A percentile compares a stretch with the other conserved stretches of the same genome.
Evolutionary conservation across 768 basidiomycete species (phyloP).

Genomic region (Mycena leptocephala): DNA sequence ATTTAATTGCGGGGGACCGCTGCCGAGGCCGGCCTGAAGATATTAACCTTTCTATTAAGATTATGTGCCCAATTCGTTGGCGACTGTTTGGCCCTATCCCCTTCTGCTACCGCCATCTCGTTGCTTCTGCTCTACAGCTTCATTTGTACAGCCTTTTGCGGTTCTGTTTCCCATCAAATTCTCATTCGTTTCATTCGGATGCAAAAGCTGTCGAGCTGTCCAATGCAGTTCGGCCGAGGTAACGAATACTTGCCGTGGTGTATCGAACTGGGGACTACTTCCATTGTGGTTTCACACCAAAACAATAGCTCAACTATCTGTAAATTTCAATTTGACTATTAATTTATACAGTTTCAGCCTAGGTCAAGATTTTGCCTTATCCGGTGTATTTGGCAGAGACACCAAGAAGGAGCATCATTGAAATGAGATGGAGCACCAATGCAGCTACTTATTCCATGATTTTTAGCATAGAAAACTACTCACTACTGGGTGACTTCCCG

Average conservation of each 20-base stretch:
- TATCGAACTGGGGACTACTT: too few species aligned
- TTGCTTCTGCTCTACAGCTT: conserved; percentile 9
- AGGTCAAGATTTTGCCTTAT: too few species aligned
- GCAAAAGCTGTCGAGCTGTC: conserved; percentile 1
- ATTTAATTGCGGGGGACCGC: background rate
- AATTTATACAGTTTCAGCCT: too few species aligned
- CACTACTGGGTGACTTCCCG: too few species aligned
- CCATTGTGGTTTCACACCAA: too few species aligned
- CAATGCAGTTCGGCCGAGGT: too few species aligned
- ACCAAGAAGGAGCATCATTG: background rate
- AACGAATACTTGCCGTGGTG: too few species aligned
- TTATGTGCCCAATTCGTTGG: background rate
- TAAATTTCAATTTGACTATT: too few species aligned
- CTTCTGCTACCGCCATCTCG: conserved; percentile 11
- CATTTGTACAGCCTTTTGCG: conserved; percentile 5
- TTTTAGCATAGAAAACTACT: too few species aligned
- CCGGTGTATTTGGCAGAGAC: background rate
- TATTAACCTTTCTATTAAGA: conserved; percentile 19
- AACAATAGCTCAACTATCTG: too few species aligned
- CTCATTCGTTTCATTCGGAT: background rate
- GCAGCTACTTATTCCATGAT: too few species aligned
- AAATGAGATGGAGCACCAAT: too few species aligned
- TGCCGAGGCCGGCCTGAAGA: background rate
- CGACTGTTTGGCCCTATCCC: background rate
- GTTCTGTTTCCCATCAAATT: conserved; percentile 12